Conservation (phyloP, 1,139 yeast genomes). For the Entelexis paramagnoliae region DNA sequence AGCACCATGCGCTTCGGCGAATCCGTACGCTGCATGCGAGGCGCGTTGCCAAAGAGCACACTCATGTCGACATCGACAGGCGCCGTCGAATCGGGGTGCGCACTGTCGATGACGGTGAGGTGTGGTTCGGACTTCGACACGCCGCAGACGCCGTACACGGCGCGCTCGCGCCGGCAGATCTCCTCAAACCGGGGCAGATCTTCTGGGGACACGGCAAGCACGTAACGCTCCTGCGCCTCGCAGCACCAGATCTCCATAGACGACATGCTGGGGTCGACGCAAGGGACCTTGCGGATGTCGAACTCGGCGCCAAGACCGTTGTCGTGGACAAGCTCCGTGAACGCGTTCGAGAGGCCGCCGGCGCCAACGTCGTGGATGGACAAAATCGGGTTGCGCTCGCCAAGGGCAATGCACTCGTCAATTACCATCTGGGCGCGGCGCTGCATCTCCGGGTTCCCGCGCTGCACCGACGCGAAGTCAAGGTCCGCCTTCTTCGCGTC, state of each 20-base stretch:
- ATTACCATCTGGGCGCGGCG: conserved; percentile 98
- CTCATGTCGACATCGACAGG: conserved; percentile 97
- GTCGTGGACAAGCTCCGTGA: conserved; percentile 96
- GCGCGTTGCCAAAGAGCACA: conserved; percentile 93
- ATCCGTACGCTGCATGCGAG: conserved; percentile 82
- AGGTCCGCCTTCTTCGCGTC: conserved; percentile 56
- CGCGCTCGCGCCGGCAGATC: conserved; percentile 91
- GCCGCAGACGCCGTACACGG: conserved; percentile 93
- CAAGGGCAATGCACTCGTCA: conserved; percentile 82
- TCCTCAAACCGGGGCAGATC: conserved; percentile 61
- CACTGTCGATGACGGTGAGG: conserved; percentile 67
- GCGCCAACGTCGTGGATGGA: conserved; percentile 99
- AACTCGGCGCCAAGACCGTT: conserved; percentile 90
- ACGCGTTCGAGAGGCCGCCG: conserved; percentile 94
- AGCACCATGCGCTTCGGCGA: conserved; percentile 52
- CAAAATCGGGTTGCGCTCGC: conserved; percentile 75
- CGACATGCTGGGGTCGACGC: conserved; percentile 96
- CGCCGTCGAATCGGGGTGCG: conserved; percentile 41
- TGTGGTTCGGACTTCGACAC: conserved; percentile 81
- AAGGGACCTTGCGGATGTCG: conserved; percentile 81
- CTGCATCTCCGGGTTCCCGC: conserved; percentile 99
- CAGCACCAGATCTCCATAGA: conserved; percentile 99
- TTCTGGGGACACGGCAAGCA: conserved; percentile 78
- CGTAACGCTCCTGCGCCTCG: conserved; percentile 97
- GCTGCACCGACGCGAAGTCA: conserved; percentile 97